These are phyloP conservation scores for Corymbia calophylla DNA, from an alignment of 441 rosid species.

Conservation along the genomic window DNA sequence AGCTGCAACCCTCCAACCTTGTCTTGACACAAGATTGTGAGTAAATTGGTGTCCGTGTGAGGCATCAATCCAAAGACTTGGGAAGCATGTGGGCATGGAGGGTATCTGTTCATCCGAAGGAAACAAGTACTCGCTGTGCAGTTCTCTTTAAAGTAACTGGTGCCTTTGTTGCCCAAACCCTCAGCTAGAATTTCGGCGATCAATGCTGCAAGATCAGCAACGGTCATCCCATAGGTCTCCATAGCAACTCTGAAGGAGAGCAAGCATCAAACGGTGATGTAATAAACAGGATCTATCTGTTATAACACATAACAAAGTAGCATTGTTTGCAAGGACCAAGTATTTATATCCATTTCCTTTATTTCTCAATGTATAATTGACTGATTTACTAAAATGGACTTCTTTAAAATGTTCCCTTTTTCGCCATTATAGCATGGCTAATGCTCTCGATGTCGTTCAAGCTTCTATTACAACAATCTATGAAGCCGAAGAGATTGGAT, in stretches of 20 bases:
- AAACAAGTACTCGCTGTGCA: constrained; percentile 66
- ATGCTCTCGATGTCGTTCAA: not conserved
- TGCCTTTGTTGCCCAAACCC: constrained; percentile 35
- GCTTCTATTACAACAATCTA: not conserved
- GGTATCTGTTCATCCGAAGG: constrained; percentile 80
- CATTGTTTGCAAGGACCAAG: not conserved
- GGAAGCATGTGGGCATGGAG: constrained; percentile 56
- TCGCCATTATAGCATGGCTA: not conserved
- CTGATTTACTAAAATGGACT: not conserved
- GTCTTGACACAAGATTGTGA: constrained; percentile 80
- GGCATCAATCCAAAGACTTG: constrained; percentile 72
- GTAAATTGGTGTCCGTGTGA: constrained; percentile 94
- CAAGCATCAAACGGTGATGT: not conserved
- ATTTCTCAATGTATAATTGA: not conserved
- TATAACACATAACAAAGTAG: not conserved
- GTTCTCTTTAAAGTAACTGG: constrained; percentile 48
- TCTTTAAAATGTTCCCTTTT: not conserved
- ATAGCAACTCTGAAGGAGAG: constrained; percentile 1
- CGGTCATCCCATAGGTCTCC: constrained; percentile 48
- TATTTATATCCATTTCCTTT: not conserved
- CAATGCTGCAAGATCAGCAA: constrained; percentile 52
- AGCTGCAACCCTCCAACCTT: constrained; percentile 85
- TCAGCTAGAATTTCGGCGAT: constrained; percentile 71
- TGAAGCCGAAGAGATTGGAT: not conserved
- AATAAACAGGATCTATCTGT: not conserved